phyloP scores from a whole-genome alignment of 192 early-diverging fungal genomes.

The Spizellomyces punctatus region DNA sequence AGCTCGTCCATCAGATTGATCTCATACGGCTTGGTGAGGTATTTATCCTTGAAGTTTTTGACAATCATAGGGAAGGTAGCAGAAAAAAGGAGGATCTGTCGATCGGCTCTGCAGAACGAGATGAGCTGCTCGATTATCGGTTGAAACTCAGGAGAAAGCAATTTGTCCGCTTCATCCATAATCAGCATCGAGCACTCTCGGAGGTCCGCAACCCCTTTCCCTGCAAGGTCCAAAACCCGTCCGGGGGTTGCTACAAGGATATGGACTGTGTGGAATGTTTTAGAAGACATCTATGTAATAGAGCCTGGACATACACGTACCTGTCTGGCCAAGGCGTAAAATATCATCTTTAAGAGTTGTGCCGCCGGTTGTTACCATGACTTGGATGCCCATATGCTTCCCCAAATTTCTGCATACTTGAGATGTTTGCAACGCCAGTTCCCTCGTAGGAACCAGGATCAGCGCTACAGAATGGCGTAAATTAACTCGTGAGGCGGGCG shows the following conservation, averaged over 20 bases:
- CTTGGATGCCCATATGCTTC: slow-evolving; percentile 89
- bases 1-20: slow-evolving; percentile 99
- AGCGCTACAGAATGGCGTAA: slow-evolving; percentile 57
- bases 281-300: neutral
- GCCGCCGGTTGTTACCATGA: slow-evolving; percentile 99
- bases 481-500: neutral
- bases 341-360: slow-evolving; percentile 99
- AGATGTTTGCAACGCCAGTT: slow-evolving; percentile 98
- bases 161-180: slow-evolving; percentile 99
- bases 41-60: slow-evolving; percentile 97
- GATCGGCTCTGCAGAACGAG: slow-evolving; percentile 80
- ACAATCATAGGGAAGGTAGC: slow-evolving; percentile 99
- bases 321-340: slow-evolving; percentile 84
- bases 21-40: slow-evolving; percentile 93
- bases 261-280: slow-evolving; percentile 63
- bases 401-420: slow-evolving; percentile 98
- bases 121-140: slow-evolving; percentile 98
- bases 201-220: slow-evolving; percentile 92
- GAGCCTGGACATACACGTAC: slow-evolving; percentile 31
- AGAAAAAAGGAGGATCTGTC: slow-evolving; percentile 95
- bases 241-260: slow-evolving; percentile 97
- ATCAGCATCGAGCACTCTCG: slow-evolving; percentile 88
- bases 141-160: slow-evolving; percentile 97
- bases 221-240: slow-evolving; percentile 94
- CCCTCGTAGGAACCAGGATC: slow-evolving; percentile 93